Conservation (phyloP, 1,284 basidiomycete genomes). For the Baeospora myosura region DNA sequence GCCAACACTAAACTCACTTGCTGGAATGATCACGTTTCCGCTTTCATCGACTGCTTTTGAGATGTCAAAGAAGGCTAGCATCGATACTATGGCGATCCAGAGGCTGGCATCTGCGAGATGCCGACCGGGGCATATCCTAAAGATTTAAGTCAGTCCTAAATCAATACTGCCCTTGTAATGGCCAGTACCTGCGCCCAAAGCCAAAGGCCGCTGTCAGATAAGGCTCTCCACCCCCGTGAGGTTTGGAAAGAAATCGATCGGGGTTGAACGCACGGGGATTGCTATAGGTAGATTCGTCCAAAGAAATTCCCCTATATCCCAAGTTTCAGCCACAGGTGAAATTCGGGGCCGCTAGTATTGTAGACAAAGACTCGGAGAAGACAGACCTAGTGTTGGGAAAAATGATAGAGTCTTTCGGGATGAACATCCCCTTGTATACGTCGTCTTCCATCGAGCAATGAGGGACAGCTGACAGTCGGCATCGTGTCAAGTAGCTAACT, state of each 20-base stretch:
- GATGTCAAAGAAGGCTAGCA: background rate
- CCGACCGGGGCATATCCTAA: slow-evolving; percentile 3
- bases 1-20: background rate
- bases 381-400: slow-evolving; percentile 19
- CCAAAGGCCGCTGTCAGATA: background rate
- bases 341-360: background rate
- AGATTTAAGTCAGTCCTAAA: background rate
- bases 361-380: background rate
- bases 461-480: no score
- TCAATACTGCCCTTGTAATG: background rate
- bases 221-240: background rate
- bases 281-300: background rate
- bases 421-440: slow-evolving; percentile 23
- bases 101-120: background rate
- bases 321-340: background rate
- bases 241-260: background rate
- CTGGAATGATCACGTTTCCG: background rate
- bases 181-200: slow-evolving; percentile 2
- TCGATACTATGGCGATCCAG: background rate
- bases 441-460: slow-evolving; percentile 20
- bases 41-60: background rate
- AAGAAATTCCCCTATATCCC: background rate
- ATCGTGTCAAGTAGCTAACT: no score
- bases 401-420: slow-evolving; percentile 21
- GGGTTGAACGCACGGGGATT: background rate